Evolutionary conservation across 257 asterid species (phyloP), one percentile per base, ranked within the genome.

Genomic region (Solanum pinnatisectum): DNA sequence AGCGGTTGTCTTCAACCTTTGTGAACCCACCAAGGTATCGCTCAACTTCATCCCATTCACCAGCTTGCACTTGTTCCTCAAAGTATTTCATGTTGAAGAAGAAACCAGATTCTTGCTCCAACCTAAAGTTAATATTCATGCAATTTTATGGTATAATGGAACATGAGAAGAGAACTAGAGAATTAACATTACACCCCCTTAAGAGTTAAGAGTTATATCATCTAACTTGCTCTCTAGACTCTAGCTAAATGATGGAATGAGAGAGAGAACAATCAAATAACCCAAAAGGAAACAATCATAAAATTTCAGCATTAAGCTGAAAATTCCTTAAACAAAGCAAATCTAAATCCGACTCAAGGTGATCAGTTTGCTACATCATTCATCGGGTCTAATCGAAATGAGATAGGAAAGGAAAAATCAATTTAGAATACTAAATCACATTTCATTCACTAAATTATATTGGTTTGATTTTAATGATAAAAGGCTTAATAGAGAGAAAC

Each of bases 11-110:
- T 92, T 96, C 99, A 87, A 96, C 99, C 92, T 96, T 96, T 9
- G 99, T 96, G 89, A 96, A 95, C 88, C 99, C 98, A 87, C 96
- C 91, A 74, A 96, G 92, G 89, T 96, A 96, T 65, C 93, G 92
- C 88, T 96, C 99, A 71, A 96, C 98, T 93, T 96, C 99, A 63
- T 96, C 98, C 99, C 99, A 96, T 91, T 96, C 99, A 86, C 99
- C 98, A 23, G 98, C 98, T 91, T 96, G 99, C 89, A 96, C 97
- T 92, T 94, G 96, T 87, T 96, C 99, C 91, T 96, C 99, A 39
- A 96, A 96, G 92, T 94, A 94, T 91, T 95, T 96, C 98, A 96
- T 95, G 89, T 96, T 96, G 94, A 96, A 96, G 98, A 90, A 95
- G 88, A 95, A 96, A 15, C 98, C 97, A 86, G 99, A 96, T 91